These are phyloP conservation scores for Lactarius deliciosus DNA, from an alignment of 768 basidiomycete genomes.

Conservation along the genomic window DNA sequence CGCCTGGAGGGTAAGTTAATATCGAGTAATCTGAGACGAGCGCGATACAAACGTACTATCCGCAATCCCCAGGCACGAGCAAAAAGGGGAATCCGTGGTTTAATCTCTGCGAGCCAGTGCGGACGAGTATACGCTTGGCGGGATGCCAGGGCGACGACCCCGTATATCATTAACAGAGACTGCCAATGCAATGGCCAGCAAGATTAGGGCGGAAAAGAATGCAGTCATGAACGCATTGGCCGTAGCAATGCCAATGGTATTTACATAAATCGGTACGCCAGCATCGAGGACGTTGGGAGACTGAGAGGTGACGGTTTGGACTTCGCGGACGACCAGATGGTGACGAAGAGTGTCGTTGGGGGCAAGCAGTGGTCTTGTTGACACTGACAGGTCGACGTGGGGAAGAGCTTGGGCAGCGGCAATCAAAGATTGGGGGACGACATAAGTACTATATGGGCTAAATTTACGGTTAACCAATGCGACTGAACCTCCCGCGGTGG, in stretches of 20 bases:
- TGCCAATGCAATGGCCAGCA: constrained; percentile 59
- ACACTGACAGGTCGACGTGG: constrained; percentile 28
- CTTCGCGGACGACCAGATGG: constrained; percentile 38
- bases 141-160: constrained; percentile 33
- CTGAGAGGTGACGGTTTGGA: constrained; percentile 62
- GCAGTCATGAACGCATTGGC: constrained; percentile 89
- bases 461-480: constrained; percentile 78
- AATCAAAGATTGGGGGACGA: constrained; percentile 14
- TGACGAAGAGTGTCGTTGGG: background rate
- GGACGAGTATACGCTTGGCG: constrained; percentile 30
- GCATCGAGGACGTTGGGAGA: constrained; percentile 71
- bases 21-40: background rate
- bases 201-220: constrained; percentile 72
- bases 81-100: constrained; percentile 45
- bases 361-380: background rate
- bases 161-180: constrained; percentile 53
- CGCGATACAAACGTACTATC: constrained; percentile 48
- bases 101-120: constrained; percentile 29
- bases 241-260: constrained; percentile 71
- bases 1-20: constrained; percentile 41
- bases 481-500: constrained; percentile 58
- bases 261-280: constrained; percentile 82
- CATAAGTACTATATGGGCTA: constrained; percentile 67
- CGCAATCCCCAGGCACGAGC: constrained; percentile 63
- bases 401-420: constrained; percentile 27